These are phyloP conservation scores for Trametes villosa DNA, from an alignment of 768 basidiomycete species.

Conservation along the genomic window DNA sequence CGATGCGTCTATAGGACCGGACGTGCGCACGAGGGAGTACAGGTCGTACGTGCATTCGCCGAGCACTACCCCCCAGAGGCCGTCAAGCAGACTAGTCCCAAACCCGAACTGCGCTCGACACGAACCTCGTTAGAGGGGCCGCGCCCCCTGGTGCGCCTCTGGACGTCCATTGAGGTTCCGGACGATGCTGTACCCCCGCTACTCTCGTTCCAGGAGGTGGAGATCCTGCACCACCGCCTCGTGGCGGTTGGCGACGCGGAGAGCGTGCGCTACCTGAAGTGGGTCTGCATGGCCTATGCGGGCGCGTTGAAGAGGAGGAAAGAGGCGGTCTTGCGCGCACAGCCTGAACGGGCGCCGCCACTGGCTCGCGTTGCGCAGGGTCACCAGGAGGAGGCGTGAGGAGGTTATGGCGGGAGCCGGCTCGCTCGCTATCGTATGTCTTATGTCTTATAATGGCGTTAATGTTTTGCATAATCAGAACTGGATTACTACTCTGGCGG, in stretches of 20 bases:
- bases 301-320: conserved; percentile 66
- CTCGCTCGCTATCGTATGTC: too few species aligned
- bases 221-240: conserved; percentile 75
- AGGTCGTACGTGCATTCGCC: conserved; percentile 64
- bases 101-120: conserved; percentile 58
- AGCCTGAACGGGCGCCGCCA: conserved; percentile 3
- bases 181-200: conserved; percentile 85
- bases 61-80: conserved; percentile 61
- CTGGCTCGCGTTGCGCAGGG: background rate
- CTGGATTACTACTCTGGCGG: too few species aligned
- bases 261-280: conserved; percentile 72
- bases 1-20: conserved; percentile 44
- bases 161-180: conserved; percentile 56
- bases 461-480: too few species aligned
- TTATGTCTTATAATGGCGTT: too few species aligned
- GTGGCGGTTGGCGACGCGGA: conserved; percentile 40
- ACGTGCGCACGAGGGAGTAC: conserved; percentile 47
- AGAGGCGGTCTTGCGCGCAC: conserved; percentile 46
- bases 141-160: conserved; percentile 75
- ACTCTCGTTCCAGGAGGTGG: conserved; percentile 76
- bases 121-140: conserved; percentile 56
- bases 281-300: conserved; percentile 73
- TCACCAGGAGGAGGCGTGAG: background rate
- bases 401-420: background rate
- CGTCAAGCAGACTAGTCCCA: conserved; percentile 41